Percentiles rank a stretch among this genome's conserved stretches.
Conservation (phyloP, 2,329 filamentous ascomycete genomes). For the Colletotrichum sp. region DNA sequence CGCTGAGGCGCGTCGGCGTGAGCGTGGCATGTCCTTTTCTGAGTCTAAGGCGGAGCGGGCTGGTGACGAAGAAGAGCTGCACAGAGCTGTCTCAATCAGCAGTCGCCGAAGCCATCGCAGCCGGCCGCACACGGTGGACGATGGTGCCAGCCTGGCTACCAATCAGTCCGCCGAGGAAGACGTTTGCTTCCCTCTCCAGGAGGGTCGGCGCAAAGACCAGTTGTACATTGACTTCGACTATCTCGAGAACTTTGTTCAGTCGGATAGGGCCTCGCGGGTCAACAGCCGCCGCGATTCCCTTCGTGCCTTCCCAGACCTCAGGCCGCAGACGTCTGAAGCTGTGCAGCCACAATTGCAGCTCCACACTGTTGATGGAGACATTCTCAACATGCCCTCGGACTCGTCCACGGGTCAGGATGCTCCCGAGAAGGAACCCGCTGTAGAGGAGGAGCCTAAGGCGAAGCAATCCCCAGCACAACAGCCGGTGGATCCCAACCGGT, state of each 20-base stretch:
- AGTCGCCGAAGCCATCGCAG: constrained; percentile 66
- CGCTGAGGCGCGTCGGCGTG: constrained; percentile 85
- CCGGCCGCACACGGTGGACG: constrained; percentile 65
- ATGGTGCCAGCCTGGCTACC: constrained; percentile 65
- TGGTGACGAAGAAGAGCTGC: constrained; percentile 59
- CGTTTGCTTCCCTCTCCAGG: constrained; percentile 84
- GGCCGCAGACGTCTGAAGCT: constrained; percentile 40
- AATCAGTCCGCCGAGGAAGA: constrained; percentile 82
- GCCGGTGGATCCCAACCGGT: constrained; percentile 73
- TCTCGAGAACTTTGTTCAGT: constrained; percentile 86
- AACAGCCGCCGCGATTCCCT: constrained; percentile 55
- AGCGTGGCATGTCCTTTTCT: constrained; percentile 70
- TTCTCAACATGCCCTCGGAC: constrained; percentile 57
- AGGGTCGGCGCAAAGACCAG: constrained; percentile 71
- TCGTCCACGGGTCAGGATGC: constrained; percentile 38
- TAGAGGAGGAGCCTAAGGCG: constrained; percentile 36
- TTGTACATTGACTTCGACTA: constrained; percentile 92
- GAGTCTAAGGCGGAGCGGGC: constrained; percentile 43
- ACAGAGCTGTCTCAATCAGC: constrained; percentile 73
- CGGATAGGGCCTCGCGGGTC: constrained; percentile 54
- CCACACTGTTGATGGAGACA: constrained; percentile 60
- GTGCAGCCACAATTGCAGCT: constrained; percentile 38
- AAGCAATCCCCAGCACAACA: constrained; percentile 25
- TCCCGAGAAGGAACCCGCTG: constrained; percentile 52
- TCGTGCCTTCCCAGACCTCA: constrained; percentile 67